Conservation (phyloP, 345 rosid species). For the Eucalyptus regnans region DNA sequence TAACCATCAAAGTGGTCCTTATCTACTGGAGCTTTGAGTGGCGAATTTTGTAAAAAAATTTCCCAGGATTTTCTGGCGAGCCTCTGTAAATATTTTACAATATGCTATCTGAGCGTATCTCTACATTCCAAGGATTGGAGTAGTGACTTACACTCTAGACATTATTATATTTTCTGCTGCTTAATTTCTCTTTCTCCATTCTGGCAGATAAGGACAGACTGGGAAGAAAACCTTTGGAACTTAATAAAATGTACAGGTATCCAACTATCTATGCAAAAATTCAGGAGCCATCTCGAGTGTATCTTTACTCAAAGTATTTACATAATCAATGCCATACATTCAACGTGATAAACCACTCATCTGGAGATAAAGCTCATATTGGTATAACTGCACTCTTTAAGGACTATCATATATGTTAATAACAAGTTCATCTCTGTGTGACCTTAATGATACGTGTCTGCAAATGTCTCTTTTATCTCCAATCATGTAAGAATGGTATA, state of each 20-base stretch:
- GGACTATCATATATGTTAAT: not conserved
- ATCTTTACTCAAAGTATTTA: not conserved
- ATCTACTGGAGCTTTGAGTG: not conserved
- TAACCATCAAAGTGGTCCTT: not conserved
- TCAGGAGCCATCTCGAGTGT: not conserved
- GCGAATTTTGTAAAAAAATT: not conserved
- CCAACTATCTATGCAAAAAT: not conserved
- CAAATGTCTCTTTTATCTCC: not conserved
- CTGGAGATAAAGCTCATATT: not conserved
- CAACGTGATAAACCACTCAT: not conserved
- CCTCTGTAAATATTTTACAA: not conserved
- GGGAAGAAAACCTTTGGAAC: not conserved
- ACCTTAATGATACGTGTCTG: not conserved
- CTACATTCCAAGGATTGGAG: not conserved
- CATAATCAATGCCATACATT: not conserved
- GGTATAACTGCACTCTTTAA: not conserved
- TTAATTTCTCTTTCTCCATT: not conserved
- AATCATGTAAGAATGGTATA: not conserved
- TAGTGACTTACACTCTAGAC: not conserved
- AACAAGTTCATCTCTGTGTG: not conserved
- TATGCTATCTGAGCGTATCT: not conserved
- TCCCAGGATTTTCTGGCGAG: not conserved
- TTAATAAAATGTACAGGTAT: not conserved
- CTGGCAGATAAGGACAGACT: not conserved
- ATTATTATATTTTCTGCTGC: not conserved